Evolutionary conservation across 2,329 filamentous ascomycete genomes (phyloP), one percentile per base, ranked within the genome.

Genomic region (Colletotrichum sp.): DNA sequence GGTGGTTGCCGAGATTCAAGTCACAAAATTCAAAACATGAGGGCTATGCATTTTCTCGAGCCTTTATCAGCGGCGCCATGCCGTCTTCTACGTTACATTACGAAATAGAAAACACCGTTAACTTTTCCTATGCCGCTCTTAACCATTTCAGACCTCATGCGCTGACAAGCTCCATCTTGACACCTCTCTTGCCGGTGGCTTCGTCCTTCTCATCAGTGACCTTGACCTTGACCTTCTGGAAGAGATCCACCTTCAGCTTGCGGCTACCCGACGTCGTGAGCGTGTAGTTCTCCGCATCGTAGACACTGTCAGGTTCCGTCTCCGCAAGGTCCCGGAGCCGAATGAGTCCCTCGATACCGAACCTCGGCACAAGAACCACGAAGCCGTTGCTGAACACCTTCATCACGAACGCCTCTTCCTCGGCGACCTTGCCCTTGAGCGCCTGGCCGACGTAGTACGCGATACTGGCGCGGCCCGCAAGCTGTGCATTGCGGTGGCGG

Each of bases 371-470:
- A 77, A 99, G 96, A 13, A 99, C 96, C 21, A 99, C 97, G 80
- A 98, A 96, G 8, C 97, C 97, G 86, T 99, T 99, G 83, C 95
- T 96, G 86, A 99, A 99, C 69, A 99, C 94, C 83, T 95, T 95
- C 95, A 99, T 98, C 62, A 99, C 93, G 84, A 98, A 99, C 5
- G 95, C 97, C 74, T 98, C 96, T 84, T 98, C 96, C 80, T 96
- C 93, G 9, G 92, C 91, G 34, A 91, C 89, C 79, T 89, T 88
- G 78, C 91, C 95, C 87, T 97, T 97, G 72, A 99, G 93, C 15
- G 96, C 96, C 87, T 99, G 97, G 0, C 97, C 97, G 65, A 99
- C 97, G 83, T 99, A 99, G 87, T 99, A 99, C 80, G 98, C 96
- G 78, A 99, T 96, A 80, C 94, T 97, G 30, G 97, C 96, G 76